Base-by-base conservation (phyloP, 768 basidiomycete genomes). In the Trametes cinnabarina region DNA sequence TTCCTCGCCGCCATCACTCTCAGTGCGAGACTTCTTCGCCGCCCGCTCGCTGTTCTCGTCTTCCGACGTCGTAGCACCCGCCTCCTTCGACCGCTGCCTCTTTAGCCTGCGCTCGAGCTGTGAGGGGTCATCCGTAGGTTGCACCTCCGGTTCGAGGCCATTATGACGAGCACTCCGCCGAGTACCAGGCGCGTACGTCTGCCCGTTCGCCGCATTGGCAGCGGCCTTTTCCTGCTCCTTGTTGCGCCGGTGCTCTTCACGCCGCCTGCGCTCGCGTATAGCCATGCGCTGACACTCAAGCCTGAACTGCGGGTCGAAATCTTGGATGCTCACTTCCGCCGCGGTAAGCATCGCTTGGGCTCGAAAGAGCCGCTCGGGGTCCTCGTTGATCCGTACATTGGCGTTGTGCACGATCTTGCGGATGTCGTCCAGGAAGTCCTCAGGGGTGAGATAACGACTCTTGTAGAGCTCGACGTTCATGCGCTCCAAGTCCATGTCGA, bases 211-310 rank as follows among this genome's bases (percentile, higher is more conserved):
- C 2, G 8, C 25, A 15, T 63, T 61, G 9, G 63, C 64, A 32
- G 51, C 61, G 43, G 52, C 68, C 63, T 72, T 75, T 54, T 65
- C 74, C 58, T 73, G 69, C 61, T 71, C 71, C 63, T 54, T 67
- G 32, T 67, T 63, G 47, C 67, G 66, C 54, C 70, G 66, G 41
- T 67, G 68, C 59, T 83, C 86, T 9, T 82, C 81, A 57, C 83
- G 71, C 64, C 90, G 77, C 73, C 85, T 82, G 58, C 84, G 74
- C 68, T 95, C 90, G 50, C 87, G 77, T 37, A 72, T 79, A 14
- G 92, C 89, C 90, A 95, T 94, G 62, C 90, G 79, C 69, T 90
- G 87, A 70, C 95, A 98, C 70, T 98, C 96, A 26, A 85, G 57
- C 49, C 78, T 76, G 70, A 97, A 88, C 51, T 82, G 79, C 0